These are phyloP conservation scores for Trypanosoma vivax DNA, from an alignment of 208 protist genomes.

Conservation along the genomic window DNA sequence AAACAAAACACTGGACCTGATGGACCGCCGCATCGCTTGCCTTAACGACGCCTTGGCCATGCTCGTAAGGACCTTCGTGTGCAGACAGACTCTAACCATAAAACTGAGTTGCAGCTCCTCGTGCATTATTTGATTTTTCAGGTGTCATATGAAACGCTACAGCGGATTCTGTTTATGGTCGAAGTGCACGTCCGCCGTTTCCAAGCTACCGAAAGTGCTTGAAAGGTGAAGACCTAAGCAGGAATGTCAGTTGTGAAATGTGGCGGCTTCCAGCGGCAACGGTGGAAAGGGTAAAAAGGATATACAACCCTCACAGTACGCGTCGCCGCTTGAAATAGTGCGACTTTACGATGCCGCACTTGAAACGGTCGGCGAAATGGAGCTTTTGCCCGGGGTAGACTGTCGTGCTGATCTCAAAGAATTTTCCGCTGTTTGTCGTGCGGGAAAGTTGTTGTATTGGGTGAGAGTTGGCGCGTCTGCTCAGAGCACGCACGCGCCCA, in stretches of 20 bases:
- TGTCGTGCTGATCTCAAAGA: conserved; percentile 51
- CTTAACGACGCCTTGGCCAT: conserved; percentile 82
- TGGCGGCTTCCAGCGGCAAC: neutral
- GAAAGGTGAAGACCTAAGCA: neutral
- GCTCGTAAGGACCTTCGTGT: conserved; percentile 63
- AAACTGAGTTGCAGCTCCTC: conserved; percentile 66
- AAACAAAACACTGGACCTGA: conserved; percentile 67
- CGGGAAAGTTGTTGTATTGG: conserved; percentile 61
- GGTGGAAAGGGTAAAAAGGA: conserved; percentile 21
- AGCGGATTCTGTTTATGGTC: conserved; percentile 66
- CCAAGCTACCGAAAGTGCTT: conserved; percentile 58
- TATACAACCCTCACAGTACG: conserved; percentile 58
- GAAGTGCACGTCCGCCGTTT: conserved; percentile 66
- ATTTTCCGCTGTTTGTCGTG: conserved; percentile 34
- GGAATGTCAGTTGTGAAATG: neutral
- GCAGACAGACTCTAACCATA: conserved; percentile 27
- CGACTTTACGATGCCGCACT: conserved; percentile 69
- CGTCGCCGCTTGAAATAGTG: conserved; percentile 76
- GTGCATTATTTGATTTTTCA: conserved; percentile 80
- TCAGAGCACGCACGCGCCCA: conserved; percentile 17
- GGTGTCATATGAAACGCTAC: conserved; percentile 55
- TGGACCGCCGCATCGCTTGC: conserved; percentile 72
- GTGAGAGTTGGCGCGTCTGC: conserved; percentile 61
- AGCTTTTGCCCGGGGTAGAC: conserved; percentile 69
- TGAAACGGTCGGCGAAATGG: conserved; percentile 63